These are phyloP conservation scores for Aspergillus steynii DNA, from an alignment of 495 filamentous ascomycete genomes.

Conservation along the genomic window DNA sequence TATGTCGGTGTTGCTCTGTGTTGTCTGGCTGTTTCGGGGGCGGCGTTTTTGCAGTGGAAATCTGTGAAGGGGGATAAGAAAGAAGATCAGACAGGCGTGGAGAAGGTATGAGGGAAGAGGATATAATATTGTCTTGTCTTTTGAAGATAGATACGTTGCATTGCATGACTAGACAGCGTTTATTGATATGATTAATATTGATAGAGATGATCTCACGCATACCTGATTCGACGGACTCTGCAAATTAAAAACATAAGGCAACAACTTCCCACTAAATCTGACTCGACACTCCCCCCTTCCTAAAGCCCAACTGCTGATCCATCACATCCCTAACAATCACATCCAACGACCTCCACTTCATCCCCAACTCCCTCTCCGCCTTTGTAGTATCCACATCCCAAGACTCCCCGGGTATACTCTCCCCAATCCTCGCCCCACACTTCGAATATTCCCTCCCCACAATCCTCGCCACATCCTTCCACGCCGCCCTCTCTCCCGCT, in stretches of 20 bases:
- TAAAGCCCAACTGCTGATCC: constrained; percentile 35
- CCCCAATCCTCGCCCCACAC: constrained; percentile 23
- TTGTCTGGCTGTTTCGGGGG: constrained; percentile 55
- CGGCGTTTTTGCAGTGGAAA: constrained; percentile 63
- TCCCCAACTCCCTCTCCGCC: constrained; percentile 43
- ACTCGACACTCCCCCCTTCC: neutral
- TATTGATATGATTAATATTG: too few relatives aligned
- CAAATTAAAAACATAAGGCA: too few relatives aligned
- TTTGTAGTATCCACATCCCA: constrained; percentile 58
- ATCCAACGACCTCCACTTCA: constrained; percentile 34
- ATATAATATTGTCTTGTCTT: too few relatives aligned
- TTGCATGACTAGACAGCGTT: too few relatives aligned
- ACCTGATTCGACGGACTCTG: too few relatives aligned
- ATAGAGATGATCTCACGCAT: too few relatives aligned
- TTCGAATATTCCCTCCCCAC: constrained; percentile 32
- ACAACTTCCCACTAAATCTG: too few relatives aligned
- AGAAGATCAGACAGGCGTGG: too few relatives aligned
- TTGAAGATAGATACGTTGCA: too few relatives aligned
- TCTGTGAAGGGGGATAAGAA: constrained; percentile 41
- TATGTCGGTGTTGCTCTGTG: constrained; percentile 62
- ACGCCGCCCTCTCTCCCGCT: constrained; percentile 20
- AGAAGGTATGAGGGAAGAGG: too few relatives aligned
- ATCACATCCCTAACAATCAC: constrained; percentile 36
- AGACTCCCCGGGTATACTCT: constrained; percentile 25
- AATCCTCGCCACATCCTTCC: constrained; percentile 30